phyloP scores from a whole-genome alignment of 2,329 filamentous ascomycete species.

The Stagonosporopsis chrysanthemi region DNA sequence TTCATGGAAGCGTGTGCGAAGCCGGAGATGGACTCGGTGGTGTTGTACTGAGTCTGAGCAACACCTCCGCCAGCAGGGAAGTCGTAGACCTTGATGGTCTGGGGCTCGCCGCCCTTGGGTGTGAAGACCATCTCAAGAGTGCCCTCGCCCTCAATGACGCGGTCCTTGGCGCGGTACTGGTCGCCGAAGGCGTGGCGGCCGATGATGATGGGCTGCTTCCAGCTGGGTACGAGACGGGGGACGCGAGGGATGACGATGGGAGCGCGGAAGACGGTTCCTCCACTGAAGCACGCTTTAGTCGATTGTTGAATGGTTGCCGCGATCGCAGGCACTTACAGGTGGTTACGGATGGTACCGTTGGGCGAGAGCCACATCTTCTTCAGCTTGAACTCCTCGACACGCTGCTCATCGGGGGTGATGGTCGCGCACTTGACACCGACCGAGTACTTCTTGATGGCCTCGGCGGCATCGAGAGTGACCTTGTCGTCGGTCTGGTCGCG shows the following conservation, averaged over 20 bases:
- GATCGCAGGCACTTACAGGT: constrained; percentile 54
- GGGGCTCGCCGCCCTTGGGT: constrained; percentile 77
- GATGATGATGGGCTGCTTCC: constrained; percentile 99
- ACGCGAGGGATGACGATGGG: constrained; percentile 96
- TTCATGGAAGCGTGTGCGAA: constrained; percentile 98
- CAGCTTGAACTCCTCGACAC: constrained; percentile 97
- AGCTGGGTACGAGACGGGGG: constrained; percentile 91
- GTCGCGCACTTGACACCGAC: constrained; percentile 99
- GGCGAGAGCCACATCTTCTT: constrained; percentile 99
- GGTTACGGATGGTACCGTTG: constrained; percentile 83
- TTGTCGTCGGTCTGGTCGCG: constrained; percentile 95
- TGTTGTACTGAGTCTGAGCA: constrained; percentile 97
- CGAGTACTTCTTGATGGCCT: constrained; percentile 98
- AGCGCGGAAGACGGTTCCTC: constrained; percentile 98
- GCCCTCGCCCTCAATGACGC: constrained; percentile 80
- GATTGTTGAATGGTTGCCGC: background rate
- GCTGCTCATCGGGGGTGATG: constrained; percentile 96
- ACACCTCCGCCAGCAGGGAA: constrained; percentile 88
- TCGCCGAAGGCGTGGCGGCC: constrained; percentile 98
- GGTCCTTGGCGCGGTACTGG: constrained; percentile 97
- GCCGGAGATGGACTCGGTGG: constrained; percentile 89
- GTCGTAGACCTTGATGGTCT: constrained; percentile 88
- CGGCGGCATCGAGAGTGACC: constrained; percentile 92
- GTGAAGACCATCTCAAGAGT: constrained; percentile 96
- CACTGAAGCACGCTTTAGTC: constrained; percentile 54